Conservation (phyloP, 2,329 filamentous ascomycete genomes). For the Ophiostoma montium region DNA sequence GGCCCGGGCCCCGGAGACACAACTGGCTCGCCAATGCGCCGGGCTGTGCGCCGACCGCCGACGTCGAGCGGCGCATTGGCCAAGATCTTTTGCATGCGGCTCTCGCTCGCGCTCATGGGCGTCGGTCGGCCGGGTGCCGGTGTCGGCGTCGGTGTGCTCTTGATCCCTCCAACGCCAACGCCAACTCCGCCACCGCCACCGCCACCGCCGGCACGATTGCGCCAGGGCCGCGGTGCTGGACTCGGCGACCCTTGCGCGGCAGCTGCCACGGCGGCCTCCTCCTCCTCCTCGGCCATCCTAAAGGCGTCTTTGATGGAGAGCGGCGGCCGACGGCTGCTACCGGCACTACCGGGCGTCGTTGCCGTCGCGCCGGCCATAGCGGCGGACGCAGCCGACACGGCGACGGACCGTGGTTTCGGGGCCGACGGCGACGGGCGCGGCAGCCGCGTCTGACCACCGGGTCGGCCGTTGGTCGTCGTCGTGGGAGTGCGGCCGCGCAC, state of each 20-base stretch:
- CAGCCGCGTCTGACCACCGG: slow-evolving; percentile 16
- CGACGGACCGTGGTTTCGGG: not conserved
- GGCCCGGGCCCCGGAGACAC: not conserved
- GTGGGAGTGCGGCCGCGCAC: slow-evolving; percentile 5
- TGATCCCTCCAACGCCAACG: too few species aligned
- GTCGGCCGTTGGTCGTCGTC: too few species aligned
- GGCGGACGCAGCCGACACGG: too few species aligned
- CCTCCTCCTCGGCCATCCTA: slow-evolving; percentile 22
- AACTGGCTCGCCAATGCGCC: slow-evolving; percentile 10
- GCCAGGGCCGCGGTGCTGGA: slow-evolving; percentile 34
- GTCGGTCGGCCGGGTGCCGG: not conserved
- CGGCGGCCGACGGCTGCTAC: slow-evolving; percentile 16
- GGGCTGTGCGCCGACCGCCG: slow-evolving; percentile 12
- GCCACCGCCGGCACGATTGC: slow-evolving; percentile 18
- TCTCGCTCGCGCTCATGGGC: slow-evolving; percentile 9
- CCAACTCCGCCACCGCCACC: not conserved
- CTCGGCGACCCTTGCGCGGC: slow-evolving; percentile 30
- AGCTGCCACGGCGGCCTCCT: slow-evolving; percentile 13
- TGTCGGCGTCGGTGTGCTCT: slow-evolving; percentile 11
- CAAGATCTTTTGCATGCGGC: slow-evolving; percentile 14
- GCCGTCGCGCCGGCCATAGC: too few species aligned
- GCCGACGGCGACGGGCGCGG: slow-evolving; percentile 17
- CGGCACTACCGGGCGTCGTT: not conserved
- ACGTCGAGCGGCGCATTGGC: slow-evolving; percentile 15
- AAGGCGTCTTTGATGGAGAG: slow-evolving; percentile 31